Evolutionary conservation across 225 moss, liverwort and hornwort species (phyloP).

Genomic region (Marchantia paleacea): DNA sequence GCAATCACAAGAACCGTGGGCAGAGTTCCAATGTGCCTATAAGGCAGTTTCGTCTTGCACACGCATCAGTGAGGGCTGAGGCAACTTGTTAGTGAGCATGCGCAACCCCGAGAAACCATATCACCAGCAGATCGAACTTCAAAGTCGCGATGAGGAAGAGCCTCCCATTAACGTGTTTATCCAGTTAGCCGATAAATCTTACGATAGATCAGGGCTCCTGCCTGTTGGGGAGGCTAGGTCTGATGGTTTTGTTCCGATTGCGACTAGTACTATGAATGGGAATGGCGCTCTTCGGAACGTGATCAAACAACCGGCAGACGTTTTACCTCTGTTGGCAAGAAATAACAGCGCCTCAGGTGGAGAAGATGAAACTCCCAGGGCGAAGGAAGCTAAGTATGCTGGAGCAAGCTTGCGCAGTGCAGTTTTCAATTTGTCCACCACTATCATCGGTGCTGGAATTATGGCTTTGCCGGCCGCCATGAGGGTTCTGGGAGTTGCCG

Average conservation of each 20-base stretch:
- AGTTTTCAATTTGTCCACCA: slow-evolving; percentile 89
- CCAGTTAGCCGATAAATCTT: slow-evolving; percentile 13
- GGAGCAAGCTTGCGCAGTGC: slow-evolving; percentile 78
- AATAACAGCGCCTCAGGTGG: slow-evolving; percentile 15
- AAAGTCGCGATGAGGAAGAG: background rate
- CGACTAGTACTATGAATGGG: background rate
- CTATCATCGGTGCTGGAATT: slow-evolving; percentile 89
- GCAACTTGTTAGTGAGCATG: slow-evolving; percentile 2
- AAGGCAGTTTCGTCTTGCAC: background rate
- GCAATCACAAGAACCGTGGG: background rate
- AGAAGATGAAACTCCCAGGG: slow-evolving; percentile 32
- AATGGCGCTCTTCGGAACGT: slow-evolving; percentile 1
- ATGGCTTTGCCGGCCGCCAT: slow-evolving; percentile 91
- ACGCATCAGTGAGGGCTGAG: background rate
- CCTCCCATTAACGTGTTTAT: background rate
- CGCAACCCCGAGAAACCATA: background rate
- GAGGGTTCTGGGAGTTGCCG: slow-evolving; percentile 70
- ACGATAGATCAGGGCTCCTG: slow-evolving; percentile 32
- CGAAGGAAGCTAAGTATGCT: slow-evolving; percentile 17
- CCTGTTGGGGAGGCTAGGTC: slow-evolving; percentile 21
- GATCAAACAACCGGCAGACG: slow-evolving; percentile 11
- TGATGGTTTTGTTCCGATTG: slow-evolving; percentile 23
- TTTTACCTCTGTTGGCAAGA: slow-evolving; percentile 20
- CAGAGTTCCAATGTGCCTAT: background rate
- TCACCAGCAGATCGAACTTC: slow-evolving; percentile 14